Conservation (phyloP, 345 rosid genomes). For the Bruguiera parviflora region DNA sequence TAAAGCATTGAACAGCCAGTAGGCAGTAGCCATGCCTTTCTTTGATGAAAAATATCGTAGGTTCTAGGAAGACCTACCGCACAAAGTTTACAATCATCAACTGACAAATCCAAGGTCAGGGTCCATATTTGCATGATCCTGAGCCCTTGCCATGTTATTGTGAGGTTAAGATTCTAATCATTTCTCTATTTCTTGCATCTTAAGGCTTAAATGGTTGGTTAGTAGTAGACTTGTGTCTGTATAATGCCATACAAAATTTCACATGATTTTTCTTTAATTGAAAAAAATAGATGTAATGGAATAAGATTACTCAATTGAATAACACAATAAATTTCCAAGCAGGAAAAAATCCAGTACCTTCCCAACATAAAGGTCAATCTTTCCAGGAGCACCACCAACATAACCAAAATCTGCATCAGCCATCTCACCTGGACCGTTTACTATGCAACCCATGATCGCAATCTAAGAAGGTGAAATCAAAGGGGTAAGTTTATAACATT, state of each 20-base stretch:
- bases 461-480: slow-evolving; percentile 40
- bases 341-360: slow-evolving; percentile 50
- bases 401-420: slow-evolving; percentile 99
- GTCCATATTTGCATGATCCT: no score
- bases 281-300: not conserved
- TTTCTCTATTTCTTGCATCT: no score
- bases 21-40: no score
- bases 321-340: not conserved
- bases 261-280: not conserved
- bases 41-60: no score
- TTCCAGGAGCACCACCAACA: slow-evolving; percentile 96
- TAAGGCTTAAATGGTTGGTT: no score
- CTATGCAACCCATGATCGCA: slow-evolving; percentile 99
- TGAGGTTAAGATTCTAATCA: no score
- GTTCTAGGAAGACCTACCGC: no score
- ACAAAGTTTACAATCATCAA: no score
- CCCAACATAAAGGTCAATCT: slow-evolving; percentile 93
- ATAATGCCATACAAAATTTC: not conserved
- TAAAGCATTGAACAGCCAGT: no score
- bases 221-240: no score
- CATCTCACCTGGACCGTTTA: slow-evolving; percentile 99
- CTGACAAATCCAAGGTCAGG: no score
- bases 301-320: not conserved
- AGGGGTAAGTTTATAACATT: not conserved
- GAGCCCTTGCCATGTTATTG: no score